These are phyloP conservation scores for Sicyos edulis DNA, from an alignment of 306 rosid genomes.

Conservation along the genomic window DNA sequence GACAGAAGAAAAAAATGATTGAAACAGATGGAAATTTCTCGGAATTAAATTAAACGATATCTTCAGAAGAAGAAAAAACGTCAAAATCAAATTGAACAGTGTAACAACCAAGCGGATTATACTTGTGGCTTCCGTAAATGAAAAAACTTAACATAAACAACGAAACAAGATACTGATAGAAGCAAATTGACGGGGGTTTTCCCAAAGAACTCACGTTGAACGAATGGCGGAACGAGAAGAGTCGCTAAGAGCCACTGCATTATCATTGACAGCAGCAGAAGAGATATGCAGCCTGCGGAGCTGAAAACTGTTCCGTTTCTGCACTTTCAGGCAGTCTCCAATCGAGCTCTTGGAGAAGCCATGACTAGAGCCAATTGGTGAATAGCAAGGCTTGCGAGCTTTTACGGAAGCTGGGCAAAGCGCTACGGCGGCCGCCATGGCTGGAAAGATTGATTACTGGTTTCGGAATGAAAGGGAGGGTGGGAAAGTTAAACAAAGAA, in stretches of 20 bases:
- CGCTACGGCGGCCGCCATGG: slow-evolving; percentile 34
- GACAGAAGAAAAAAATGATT: neutral
- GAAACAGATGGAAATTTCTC: neutral
- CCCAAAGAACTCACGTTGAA: slow-evolving; percentile 29
- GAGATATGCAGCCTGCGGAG: slow-evolving; percentile 24
- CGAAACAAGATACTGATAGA: neutral
- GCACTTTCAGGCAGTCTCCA: slow-evolving; percentile 8
- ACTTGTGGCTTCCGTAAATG: neutral
- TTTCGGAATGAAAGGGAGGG: neutral
- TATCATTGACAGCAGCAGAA: slow-evolving; percentile 23
- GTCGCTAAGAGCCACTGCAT: slow-evolving; percentile 28
- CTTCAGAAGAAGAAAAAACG: neutral
- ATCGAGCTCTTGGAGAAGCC: slow-evolving; percentile 25
- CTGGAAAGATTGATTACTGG: neutral
- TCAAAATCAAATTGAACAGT: neutral
- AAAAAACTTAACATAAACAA: neutral
- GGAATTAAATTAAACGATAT: neutral
- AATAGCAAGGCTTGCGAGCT: slow-evolving; percentile 18
- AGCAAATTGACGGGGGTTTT: no score
- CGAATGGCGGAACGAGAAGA: slow-evolving; percentile 24
- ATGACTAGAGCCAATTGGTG: slow-evolving; percentile 15
- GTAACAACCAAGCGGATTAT: neutral
- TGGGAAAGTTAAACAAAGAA: neutral
- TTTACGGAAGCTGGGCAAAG: slow-evolving; percentile 12
- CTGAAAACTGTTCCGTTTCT: slow-evolving; percentile 22